A percentile compares a stretch with the other conserved stretches of the same genome.
These are phyloP conservation scores for Coemansia sp. DNA, from an alignment of 192 early-diverging fungal species.

Conservation along the genomic window DNA sequence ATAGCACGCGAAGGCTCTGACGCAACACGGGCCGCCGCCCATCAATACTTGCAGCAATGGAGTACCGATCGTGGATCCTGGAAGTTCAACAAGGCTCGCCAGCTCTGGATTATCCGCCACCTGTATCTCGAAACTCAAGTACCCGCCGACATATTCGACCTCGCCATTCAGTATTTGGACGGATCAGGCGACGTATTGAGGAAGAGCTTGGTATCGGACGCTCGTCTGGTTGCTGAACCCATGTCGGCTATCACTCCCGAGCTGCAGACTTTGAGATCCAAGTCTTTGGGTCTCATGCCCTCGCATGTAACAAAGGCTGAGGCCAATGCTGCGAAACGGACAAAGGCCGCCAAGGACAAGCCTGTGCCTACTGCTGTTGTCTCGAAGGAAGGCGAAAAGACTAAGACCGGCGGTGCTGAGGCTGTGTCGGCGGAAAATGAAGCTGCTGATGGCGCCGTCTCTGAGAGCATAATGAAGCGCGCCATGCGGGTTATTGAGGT, in stretches of 20 bases:
- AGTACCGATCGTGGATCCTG: constrained; percentile 14
- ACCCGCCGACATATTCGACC: constrained; percentile 28
- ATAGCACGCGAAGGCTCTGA: constrained; percentile 26
- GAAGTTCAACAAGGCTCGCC: constrained; percentile 55
- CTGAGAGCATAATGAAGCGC: constrained; percentile 17
- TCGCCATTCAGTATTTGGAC: constrained; percentile 32
- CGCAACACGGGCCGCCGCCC: constrained; percentile 33
- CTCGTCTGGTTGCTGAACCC: constrained; percentile 29
- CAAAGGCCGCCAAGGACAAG: constrained; percentile 13
- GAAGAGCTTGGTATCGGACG: constrained; percentile 28
- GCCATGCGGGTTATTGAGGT: constrained; percentile 29
- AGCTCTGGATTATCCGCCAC: constrained; percentile 48
- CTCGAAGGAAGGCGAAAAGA: constrained; percentile 7
- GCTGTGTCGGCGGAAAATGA: constrained; percentile 11
- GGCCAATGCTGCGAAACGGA: constrained; percentile 13
- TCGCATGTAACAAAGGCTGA: constrained; percentile 42
- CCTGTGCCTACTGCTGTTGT: background rate
- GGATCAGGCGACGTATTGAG: constrained; percentile 11
- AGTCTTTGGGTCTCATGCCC: constrained; percentile 33
- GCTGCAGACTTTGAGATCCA: constrained; percentile 12
- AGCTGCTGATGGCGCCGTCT: background rate
- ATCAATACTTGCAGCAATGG: constrained; percentile 36
- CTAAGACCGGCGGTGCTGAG: background rate
- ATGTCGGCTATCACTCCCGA: constrained; percentile 6
- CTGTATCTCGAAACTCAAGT: constrained; percentile 36